Evolutionary conservation across 306 rosid genomes (phyloP).

Genomic region (Citrullus mucosospermus): DNA sequence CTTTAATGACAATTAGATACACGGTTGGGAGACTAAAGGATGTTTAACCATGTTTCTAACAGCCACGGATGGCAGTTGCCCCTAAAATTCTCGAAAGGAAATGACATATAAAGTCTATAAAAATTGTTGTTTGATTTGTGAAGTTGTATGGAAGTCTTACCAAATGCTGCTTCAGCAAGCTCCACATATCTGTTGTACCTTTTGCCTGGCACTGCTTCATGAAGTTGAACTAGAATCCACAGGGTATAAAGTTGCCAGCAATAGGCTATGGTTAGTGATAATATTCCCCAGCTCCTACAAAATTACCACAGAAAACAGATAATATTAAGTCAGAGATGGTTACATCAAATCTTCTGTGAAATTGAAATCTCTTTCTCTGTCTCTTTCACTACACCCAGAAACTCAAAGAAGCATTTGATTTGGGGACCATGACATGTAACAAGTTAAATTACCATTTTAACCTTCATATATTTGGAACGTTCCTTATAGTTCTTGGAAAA

Average conservation of each 20-base stretch:
- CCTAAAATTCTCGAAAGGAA: neutral
- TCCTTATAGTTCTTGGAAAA: neutral
- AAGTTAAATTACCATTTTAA: neutral
- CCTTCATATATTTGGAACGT: neutral
- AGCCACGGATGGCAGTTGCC: neutral
- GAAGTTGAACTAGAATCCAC: conserved; percentile 95
- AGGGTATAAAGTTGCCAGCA: conserved; percentile 92
- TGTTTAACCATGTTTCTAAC: neutral
- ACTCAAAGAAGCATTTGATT: neutral
- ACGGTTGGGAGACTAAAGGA: neutral
- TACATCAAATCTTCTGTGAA: neutral
- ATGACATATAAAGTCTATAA: neutral
- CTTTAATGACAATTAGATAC: neutral
- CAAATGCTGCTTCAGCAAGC: conserved; percentile 98
- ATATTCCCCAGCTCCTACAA: conserved; percentile 97
- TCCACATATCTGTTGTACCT: conserved; percentile 96
- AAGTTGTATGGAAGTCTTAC: conserved; percentile 23
- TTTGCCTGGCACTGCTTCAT: conserved; percentile 98
- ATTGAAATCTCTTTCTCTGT: neutral
- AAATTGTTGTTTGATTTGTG: neutral
- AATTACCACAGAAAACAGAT: neutral
- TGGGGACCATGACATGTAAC: conserved; percentile 2
- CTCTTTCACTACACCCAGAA: neutral
- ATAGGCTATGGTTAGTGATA: conserved; percentile 78
- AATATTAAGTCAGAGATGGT: neutral